phyloP scores from a whole-genome alignment of 768 basidiomycete genomes.

The Leccinellum rugosiceps region DNA sequence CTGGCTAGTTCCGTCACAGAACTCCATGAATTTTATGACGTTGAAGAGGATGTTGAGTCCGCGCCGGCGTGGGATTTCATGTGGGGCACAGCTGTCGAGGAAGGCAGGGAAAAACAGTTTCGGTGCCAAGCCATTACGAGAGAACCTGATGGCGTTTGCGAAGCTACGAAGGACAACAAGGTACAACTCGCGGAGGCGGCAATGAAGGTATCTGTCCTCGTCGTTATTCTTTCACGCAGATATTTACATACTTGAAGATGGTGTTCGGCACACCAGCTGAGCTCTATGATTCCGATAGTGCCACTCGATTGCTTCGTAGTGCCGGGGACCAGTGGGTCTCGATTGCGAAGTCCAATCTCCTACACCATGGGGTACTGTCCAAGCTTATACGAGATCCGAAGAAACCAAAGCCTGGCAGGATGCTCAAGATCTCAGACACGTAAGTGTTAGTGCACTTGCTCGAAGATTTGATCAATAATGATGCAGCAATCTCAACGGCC shows the following conservation, averaged over 20 bases:
- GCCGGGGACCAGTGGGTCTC: conserved; percentile 56
- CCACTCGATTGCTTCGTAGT: conserved; percentile 52
- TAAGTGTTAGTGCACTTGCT: conserved; percentile 18
- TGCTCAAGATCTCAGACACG: conserved; percentile 75
- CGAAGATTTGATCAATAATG: not conserved
- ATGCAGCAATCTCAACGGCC: conserved; percentile 61
- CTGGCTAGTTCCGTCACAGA: conserved; percentile 45
- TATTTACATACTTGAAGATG: conserved; percentile 51
- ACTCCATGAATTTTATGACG: conserved; percentile 45
- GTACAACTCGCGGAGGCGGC: conserved; percentile 61
- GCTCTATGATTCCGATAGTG: conserved; percentile 59
- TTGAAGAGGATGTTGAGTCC: conserved; percentile 42
- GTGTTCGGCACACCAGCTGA: conserved; percentile 70
- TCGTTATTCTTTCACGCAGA: not conserved
- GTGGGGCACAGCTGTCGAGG: conserved; percentile 70
- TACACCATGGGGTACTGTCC: conserved; percentile 63
- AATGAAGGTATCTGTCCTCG: conserved; percentile 52
- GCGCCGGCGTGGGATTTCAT: conserved; percentile 67
- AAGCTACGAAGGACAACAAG: conserved; percentile 31
- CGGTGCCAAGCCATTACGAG: conserved; percentile 54
- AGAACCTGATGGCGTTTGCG: conserved; percentile 32
- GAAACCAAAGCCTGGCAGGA: conserved; percentile 67
- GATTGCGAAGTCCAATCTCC: conserved; percentile 55
- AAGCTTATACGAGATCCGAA: conserved; percentile 61
- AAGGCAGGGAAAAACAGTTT: conserved; percentile 69